These are phyloP conservation scores for Hypoxylon sp. DNA, from an alignment of 2,329 filamentous ascomycete species.

Conservation along the genomic window DNA sequence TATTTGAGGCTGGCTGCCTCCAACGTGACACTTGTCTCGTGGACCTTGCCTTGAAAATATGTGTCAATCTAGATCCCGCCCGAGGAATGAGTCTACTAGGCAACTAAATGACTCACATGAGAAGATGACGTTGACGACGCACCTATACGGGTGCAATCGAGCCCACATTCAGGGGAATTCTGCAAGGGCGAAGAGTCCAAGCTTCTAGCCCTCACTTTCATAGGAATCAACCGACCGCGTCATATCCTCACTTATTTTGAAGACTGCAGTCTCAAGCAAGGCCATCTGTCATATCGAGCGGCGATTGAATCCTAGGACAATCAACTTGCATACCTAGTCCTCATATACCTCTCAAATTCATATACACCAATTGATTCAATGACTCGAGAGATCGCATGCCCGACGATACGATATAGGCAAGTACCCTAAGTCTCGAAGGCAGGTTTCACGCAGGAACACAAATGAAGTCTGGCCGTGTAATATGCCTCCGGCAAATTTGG, in stretches of 20 bases:
- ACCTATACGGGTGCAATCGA: slow-evolving; percentile 9
- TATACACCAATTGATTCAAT: slow-evolving; percentile 14
- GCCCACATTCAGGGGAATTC: slow-evolving; percentile 6
- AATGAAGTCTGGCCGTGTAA: slow-evolving; percentile 25
- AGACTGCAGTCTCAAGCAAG: slow-evolving; percentile 4
- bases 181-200: slow-evolving; percentile 5
- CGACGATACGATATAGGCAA: slow-evolving; percentile 17
- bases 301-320: slow-evolving; percentile 1
- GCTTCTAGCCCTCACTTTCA: slow-evolving; percentile 3
- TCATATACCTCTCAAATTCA: slow-evolving; percentile 13
- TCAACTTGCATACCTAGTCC: background rate
- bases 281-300: slow-evolving; percentile 6
- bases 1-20: slow-evolving; percentile 15
- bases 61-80: slow-evolving; percentile 29
- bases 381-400: slow-evolving; percentile 22
- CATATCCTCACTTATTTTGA: slow-evolving; percentile 7
- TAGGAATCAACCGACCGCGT: slow-evolving; percentile 15
- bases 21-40: slow-evolving; percentile 33
- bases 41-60: slow-evolving; percentile 20
- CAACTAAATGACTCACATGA: slow-evolving; percentile 40
- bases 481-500: slow-evolving; percentile 22
- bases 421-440: slow-evolving; percentile 13
- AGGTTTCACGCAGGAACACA: slow-evolving; percentile 36
- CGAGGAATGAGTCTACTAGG: slow-evolving; percentile 29
- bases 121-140: slow-evolving; percentile 14